Conservation (phyloP, 257 asterid species). For the Penstemon davidsonii region DNA sequence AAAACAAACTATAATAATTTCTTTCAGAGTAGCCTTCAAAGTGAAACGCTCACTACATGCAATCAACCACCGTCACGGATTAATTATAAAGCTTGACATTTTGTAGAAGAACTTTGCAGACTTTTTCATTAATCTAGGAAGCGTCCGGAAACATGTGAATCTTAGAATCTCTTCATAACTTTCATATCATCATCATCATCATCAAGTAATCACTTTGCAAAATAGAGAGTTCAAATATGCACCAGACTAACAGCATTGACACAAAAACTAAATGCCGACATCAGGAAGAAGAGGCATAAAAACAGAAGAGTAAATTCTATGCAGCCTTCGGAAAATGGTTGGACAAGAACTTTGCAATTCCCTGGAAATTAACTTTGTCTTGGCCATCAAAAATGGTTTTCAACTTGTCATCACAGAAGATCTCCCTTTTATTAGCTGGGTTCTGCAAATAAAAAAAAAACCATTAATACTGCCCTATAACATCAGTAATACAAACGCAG, state of each 20-base stretch:
- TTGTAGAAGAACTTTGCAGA: too few species aligned
- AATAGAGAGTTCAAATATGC: not conserved
- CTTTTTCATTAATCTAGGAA: too few species aligned
- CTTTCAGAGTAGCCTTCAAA: not conserved
- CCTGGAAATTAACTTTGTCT: slow-evolving; percentile 56
- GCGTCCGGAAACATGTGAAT: not conserved
- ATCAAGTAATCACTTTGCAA: not conserved
- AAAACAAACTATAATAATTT: too few species aligned
- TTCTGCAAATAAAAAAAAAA: slow-evolving; percentile 39
- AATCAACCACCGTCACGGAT: not conserved
- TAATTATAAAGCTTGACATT: not conserved
- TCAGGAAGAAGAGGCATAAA: not conserved
- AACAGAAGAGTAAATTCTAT: slow-evolving; percentile 23
- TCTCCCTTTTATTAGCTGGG: slow-evolving; percentile 63
- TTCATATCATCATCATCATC: not conserved
- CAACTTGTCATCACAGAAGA: slow-evolving; percentile 56
- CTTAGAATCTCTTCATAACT: not conserved
- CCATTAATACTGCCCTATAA: not conserved
- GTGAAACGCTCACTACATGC: not conserved
- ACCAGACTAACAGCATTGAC: not conserved
- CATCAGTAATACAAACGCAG: too few species aligned
- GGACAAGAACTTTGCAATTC: slow-evolving; percentile 49
- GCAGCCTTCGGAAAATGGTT: slow-evolving; percentile 50
- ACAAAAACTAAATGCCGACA: not conserved
- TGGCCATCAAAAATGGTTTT: slow-evolving; percentile 57